phyloP scores from a whole-genome alignment of 805 yeast species.

The Schwanniomyces sp. region DNA sequence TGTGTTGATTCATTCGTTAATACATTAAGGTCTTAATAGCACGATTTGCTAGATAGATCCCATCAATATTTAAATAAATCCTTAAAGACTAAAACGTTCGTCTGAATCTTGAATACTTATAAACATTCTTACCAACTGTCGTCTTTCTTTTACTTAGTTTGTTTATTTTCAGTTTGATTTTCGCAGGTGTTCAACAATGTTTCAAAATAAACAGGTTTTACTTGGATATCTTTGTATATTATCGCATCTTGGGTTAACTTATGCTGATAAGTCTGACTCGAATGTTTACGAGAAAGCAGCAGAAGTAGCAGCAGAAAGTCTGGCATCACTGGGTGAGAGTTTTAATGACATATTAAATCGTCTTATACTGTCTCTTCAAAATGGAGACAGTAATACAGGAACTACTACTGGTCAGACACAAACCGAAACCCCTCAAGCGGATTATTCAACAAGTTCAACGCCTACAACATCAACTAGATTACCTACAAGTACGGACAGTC shows the following conservation, averaged over 20 bases:
- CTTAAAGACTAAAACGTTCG: background rate
- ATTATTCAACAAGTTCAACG: constrained; percentile 1
- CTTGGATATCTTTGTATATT: background rate
- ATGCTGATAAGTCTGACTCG: background rate
- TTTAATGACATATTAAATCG: background rate
- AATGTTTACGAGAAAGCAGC: background rate
- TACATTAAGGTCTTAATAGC: background rate
- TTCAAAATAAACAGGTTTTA: background rate
- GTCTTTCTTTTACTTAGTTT: background rate
- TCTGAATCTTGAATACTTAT: background rate
- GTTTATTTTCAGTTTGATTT: background rate
- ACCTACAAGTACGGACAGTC: background rate
- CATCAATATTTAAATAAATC: background rate
- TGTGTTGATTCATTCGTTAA: background rate
- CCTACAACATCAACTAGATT: background rate
- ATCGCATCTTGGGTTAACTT: background rate
- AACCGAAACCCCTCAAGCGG: background rate
- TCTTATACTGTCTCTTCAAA: background rate
- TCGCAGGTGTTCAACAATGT: background rate
- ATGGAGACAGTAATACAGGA: background rate
- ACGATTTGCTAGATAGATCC: background rate
- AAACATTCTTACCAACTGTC: background rate
- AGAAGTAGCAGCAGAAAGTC: background rate
- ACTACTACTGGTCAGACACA: background rate
- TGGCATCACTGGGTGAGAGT: background rate